phyloP scores from a whole-genome alignment of 73 alveolate genomes.

The Symbiodinium natans region DNA sequence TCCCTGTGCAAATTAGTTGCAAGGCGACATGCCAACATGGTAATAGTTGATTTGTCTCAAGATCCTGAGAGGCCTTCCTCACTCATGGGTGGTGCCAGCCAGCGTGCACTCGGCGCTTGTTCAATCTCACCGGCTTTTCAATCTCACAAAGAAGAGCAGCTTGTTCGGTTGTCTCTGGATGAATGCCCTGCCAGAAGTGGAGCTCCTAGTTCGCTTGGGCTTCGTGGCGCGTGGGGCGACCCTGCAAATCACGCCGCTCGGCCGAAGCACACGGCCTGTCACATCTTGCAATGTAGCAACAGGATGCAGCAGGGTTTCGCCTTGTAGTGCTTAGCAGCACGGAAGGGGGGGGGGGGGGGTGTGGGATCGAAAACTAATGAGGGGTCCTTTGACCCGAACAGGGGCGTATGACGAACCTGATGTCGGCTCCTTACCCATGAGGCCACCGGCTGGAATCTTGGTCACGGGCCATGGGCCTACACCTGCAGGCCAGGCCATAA shows the following conservation, averaged over 20 bases:
- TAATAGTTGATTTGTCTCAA: too few relatives aligned
- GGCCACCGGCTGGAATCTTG: conserved; percentile 14
- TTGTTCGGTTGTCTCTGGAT: neutral
- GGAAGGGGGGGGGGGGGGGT: neutral
- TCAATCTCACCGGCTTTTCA: neutral
- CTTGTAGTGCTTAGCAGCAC: neutral
- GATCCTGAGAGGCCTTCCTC: conserved; percentile 23
- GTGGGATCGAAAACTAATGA: too few relatives aligned
- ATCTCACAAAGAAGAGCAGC: neutral
- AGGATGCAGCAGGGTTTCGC: neutral
- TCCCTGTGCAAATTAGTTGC: too few relatives aligned
- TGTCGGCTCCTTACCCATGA: too few relatives aligned
- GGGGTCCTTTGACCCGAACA: too few relatives aligned
- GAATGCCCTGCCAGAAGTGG: neutral
- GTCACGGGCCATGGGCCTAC: conserved; percentile 25
- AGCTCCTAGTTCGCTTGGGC: conserved; percentile 26
- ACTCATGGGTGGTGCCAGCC: conserved; percentile 26
- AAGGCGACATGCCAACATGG: too few relatives aligned
- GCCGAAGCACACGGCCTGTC: neutral
- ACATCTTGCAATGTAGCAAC: neutral
- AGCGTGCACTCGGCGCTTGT: neutral
- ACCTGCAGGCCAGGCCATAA: conserved; percentile 13
- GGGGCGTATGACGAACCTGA: too few relatives aligned
- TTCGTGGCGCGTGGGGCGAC: conserved; percentile 33
- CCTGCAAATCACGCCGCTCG: conserved; percentile 19